These are phyloP conservation scores for Gonium pectorale DNA, from an alignment of 139 green algal genomes.

Conservation along the genomic window DNA sequence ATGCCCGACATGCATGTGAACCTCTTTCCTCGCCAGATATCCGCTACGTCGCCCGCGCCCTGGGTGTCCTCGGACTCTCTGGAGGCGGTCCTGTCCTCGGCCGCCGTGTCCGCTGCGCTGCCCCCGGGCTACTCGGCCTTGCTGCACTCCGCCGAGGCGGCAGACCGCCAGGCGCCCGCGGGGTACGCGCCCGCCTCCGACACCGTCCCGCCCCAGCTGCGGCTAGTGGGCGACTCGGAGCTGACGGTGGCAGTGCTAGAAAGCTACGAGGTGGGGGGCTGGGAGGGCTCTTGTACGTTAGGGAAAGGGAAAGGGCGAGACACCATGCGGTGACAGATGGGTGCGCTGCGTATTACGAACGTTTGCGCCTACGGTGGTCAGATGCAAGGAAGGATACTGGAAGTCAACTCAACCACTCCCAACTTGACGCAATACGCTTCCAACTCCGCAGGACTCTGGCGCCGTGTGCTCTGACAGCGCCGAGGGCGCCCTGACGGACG, in stretches of 20 bases:
- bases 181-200: not conserved
- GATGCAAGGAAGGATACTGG: too few species aligned
- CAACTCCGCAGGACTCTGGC: conserved; percentile 9
- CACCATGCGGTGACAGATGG: too few species aligned
- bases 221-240: not conserved
- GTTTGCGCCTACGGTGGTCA: too few species aligned
- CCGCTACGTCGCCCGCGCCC: not conserved
- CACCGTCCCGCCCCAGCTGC: not conserved
- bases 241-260: conserved; percentile 6
- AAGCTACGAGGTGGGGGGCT: too few species aligned
- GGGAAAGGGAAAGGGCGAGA: too few species aligned
- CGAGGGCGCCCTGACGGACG: not conserved
- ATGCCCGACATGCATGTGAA: too few species aligned
- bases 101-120: not conserved
- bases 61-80: not conserved
- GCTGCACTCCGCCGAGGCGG: not conserved
- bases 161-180: not conserved
- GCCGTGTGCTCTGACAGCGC: not conserved
- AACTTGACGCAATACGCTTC: too few species aligned
- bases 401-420: too few species aligned
- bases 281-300: too few species aligned
- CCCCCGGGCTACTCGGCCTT: not conserved
- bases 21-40: too few species aligned
- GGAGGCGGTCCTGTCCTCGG: not conserved
- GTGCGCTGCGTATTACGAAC: too few species aligned